Evolutionary conservation across 1,284 basidiomycete genomes (phyloP).

Genomic region (Agaricales sp.): DNA sequence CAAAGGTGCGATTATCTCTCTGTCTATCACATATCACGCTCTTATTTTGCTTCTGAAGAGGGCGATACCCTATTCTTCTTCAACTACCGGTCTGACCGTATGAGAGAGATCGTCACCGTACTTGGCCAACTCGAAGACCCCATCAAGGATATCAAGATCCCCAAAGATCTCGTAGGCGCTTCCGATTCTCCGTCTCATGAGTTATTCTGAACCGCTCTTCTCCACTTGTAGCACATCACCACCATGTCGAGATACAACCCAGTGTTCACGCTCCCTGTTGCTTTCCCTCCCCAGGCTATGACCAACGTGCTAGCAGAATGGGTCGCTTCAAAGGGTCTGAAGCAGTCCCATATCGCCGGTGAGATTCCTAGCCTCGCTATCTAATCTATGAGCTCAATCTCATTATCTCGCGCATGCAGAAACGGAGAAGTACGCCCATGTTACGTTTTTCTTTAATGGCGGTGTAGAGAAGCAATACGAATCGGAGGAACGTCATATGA

Average conservation of each 20-base stretch:
- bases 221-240: constrained; percentile 53
- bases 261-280: constrained; percentile 78
- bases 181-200: neutral
- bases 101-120: constrained; percentile 79
- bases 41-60: constrained; percentile 24
- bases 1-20: constrained; percentile 40
- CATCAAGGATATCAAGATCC: constrained; percentile 63
- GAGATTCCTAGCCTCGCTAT: constrained; percentile 10
- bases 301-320: constrained; percentile 88
- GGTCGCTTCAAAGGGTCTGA: constrained; percentile 67
- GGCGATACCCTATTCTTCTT: constrained; percentile 84
- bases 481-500: constrained; percentile 77
- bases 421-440: constrained; percentile 92
- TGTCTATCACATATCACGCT: constrained; percentile 4
- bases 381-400: neutral
- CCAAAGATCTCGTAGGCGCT: constrained; percentile 60
- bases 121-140: constrained; percentile 77
- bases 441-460: constrained; percentile 96
- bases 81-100: constrained; percentile 92
- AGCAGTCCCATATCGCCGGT: constrained; percentile 83
- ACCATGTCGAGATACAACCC: constrained; percentile 92
- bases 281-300: constrained; percentile 87
- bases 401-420: constrained; percentile 29
- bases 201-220: neutral
- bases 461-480: constrained; percentile 87